These are phyloP conservation scores for Ananas comosus DNA, from an alignment of 176 grass and related monocot genomes.

Conservation along the genomic window DNA sequence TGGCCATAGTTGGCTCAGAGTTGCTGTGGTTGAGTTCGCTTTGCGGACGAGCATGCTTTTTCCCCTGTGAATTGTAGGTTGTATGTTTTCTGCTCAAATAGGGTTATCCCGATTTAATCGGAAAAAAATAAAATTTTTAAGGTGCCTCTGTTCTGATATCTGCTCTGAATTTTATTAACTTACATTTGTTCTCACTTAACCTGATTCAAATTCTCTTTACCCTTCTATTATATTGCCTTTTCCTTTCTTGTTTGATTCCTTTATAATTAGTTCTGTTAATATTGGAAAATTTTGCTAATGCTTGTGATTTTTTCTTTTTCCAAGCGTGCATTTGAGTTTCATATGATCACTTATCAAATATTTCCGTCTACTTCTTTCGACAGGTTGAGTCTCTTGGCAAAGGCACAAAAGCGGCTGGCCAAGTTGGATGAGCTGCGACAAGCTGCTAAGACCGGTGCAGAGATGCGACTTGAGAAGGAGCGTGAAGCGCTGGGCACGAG, in stretches of 20 bases:
- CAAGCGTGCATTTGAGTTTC: neutral
- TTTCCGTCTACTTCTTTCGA: neutral
- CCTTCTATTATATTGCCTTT: too few species aligned
- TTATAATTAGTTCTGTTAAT: neutral
- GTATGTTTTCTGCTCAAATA: too few species aligned
- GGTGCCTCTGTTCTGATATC: neutral
- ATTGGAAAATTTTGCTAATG: neutral
- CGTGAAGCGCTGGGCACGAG: constrained; percentile 72
- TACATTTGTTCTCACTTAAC: neutral
- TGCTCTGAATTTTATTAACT: neutral
- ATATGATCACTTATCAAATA: too few species aligned
- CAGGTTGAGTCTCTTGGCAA: constrained; percentile 70
- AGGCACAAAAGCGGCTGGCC: constrained; percentile 64
- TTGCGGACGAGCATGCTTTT: too few species aligned
- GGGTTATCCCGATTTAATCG: too few species aligned
- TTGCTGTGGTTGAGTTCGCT: too few species aligned
- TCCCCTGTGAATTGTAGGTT: too few species aligned
- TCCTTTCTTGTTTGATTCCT: neutral
- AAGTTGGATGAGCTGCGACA: constrained; percentile 80
- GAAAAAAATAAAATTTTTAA: too few species aligned
- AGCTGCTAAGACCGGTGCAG: constrained; percentile 69
- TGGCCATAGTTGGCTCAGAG: too few species aligned
- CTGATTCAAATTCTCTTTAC: too few species aligned
- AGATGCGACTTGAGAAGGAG: constrained; percentile 82
- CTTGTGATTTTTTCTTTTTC: neutral